Base-by-base conservation (phyloP, 768 basidiomycete genomes). In the Cystofilobasidium ferigula region DNA sequence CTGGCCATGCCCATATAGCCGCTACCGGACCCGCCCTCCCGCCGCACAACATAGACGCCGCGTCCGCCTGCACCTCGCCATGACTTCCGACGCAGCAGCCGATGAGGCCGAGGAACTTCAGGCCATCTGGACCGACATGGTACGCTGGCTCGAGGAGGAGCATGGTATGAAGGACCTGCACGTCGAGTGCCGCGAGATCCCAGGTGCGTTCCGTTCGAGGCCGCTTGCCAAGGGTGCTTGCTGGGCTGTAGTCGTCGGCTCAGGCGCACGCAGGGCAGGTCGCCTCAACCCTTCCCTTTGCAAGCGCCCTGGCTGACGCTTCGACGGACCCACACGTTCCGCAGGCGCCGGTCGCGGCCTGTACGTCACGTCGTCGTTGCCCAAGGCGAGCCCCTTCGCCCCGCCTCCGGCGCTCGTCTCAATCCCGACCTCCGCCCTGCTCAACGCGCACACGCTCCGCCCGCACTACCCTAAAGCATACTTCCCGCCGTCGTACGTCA, bases 381-480 rank as follows among this genome's bases (percentile, higher is more conserved):
- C 64, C 13, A 47, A 48, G 24, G 40, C 57, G 14, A 62, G 48
- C 54, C 47, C 34, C 13, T 66, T 53, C 53, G 57, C 34, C 4
- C 64, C 64, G 22, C 64, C 64, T 16, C 58, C 58, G 20, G 24
- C 53, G 0, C 76, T 97, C 26, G 83, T 95, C 73, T 80, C 79
- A 5, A 78, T 95, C 12, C 93, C 93, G 2, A 78, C 82, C 2
- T 77, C 76, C 16, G 84, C 85, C 0, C 76, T 95, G 69, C 77
- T 94, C 70, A 97, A 93, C 75, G 76, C 79, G 43, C 77, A 79
- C 54, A 92, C 91, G 0, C 80, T 95, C 38, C 74, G 76, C 28
- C 77, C 80, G 2, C 77, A 82, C 47, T 87, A 90, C 75, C 82
- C 85, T 38, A 8, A 20, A 32, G 1, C 62, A 61, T 58, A 62